phyloP scores from a whole-genome alignment of 345 rosid genomes.

The Boechera retrofracta region DNA sequence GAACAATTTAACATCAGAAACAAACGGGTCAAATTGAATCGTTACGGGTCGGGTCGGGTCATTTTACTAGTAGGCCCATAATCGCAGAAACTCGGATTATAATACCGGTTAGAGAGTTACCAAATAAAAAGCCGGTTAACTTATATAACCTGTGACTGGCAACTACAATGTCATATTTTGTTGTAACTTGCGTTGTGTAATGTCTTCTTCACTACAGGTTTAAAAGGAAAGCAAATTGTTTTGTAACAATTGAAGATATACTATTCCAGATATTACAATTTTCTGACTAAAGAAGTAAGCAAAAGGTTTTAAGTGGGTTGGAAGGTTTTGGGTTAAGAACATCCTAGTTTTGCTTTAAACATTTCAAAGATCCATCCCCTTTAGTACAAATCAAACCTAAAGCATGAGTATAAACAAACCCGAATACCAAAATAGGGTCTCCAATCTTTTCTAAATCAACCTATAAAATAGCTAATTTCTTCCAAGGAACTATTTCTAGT shows the following conservation, averaged over 20 bases:
- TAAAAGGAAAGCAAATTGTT: neutral
- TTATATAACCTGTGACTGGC: too few species aligned
- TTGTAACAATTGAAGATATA: neutral
- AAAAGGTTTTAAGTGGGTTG: neutral
- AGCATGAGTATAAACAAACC: neutral
- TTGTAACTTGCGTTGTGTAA: constrained; percentile 5
- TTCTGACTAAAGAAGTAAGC: neutral
- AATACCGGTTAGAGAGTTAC: too few species aligned
- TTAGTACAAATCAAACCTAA: neutral
- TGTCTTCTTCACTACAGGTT: neutral
- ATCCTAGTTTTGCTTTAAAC: neutral
- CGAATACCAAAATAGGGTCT: constrained; percentile 6
- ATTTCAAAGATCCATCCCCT: constrained; percentile 25
- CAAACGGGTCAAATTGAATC: too few species aligned
- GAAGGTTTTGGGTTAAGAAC: neutral
- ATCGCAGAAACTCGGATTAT: too few species aligned
- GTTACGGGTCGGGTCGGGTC: too few species aligned
- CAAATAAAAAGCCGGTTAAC: too few species aligned
- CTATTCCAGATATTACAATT: neutral
- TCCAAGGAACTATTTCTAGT: neutral
- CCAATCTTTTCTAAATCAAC: constrained; percentile 2
- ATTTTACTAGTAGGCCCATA: too few species aligned
- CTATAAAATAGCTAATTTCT: constrained; percentile 10
- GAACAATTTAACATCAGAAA: too few species aligned
- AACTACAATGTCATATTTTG: neutral